These are phyloP conservation scores for Fusarium anguioides DNA, from an alignment of 2,329 filamentous ascomycete genomes.

Conservation along the genomic window DNA sequence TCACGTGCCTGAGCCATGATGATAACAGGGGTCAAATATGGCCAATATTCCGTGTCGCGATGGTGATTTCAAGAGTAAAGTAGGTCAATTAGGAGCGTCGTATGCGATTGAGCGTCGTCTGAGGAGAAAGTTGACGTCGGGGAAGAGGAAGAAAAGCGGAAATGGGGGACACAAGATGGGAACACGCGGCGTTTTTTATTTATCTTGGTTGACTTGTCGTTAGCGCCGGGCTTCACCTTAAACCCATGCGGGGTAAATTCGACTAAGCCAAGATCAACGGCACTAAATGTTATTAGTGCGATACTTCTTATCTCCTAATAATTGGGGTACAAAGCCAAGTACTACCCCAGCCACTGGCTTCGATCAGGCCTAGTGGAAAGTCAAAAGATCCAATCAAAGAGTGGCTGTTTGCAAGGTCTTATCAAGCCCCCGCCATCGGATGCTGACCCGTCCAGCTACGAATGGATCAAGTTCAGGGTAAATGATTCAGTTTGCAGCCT, in stretches of 20 bases:
- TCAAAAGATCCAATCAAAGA: not conserved
- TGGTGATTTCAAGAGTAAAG: not conserved
- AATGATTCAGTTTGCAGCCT: not conserved
- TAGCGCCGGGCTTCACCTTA: slow-evolving; percentile 4
- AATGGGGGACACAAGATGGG: not conserved
- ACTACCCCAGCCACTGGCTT: not conserved
- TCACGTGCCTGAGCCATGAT: slow-evolving; percentile 18
- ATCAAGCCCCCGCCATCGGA: not conserved
- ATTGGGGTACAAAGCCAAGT: not conserved
- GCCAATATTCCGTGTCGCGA: not conserved
- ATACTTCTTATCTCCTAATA: not conserved
- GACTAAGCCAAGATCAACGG: slow-evolving; percentile 3
- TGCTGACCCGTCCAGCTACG: not conserved
- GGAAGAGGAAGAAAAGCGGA: not conserved
- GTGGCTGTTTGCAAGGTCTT: not conserved
- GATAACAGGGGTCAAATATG: not conserved
- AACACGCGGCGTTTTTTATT: not conserved
- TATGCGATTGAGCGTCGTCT: too few species aligned
- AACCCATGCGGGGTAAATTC: slow-evolving; percentile 17
- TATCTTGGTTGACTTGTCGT: not conserved
- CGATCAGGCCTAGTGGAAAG: not conserved
- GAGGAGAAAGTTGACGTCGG: not conserved
- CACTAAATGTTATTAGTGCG: not conserved
- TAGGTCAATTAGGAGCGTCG: too few species aligned
- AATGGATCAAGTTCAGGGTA: not conserved